phyloP scores from a whole-genome alignment of 352 stramenopile species.

The Pythium grandisporangium region DNA sequence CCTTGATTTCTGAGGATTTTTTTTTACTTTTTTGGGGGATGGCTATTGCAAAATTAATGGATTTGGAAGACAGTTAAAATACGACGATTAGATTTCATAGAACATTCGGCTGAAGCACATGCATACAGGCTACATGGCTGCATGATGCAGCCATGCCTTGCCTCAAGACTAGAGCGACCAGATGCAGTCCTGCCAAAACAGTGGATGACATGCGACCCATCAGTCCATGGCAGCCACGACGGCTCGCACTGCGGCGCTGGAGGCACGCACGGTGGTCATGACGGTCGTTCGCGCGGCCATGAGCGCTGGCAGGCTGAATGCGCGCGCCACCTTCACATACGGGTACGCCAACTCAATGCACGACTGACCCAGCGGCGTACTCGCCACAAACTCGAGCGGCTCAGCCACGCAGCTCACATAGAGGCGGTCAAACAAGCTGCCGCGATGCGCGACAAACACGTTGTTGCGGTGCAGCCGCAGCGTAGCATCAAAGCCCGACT shows the following conservation, averaged over 20 bases:
- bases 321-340: constrained; percentile 57
- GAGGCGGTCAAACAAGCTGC: constrained; percentile 55
- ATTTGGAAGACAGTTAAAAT: no score
- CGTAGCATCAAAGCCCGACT: constrained; percentile 46
- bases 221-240: constrained; percentile 49
- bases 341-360: constrained; percentile 40
- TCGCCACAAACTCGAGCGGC: constrained; percentile 61
- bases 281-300: constrained; percentile 53
- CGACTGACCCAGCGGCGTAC: constrained; percentile 52
- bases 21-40: no score
- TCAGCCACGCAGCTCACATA: constrained; percentile 60
- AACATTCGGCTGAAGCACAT: no score
- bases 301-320: constrained; percentile 65
- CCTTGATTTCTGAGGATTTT: no score
- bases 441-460: constrained; percentile 67
- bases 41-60: no score
- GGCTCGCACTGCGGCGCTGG: constrained; percentile 53
- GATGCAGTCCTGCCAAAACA: no score
- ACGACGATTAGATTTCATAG: no score
- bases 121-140: no score
- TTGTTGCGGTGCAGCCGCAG: constrained; percentile 70
- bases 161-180: no score
- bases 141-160: no score
- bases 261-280: constrained; percentile 62
- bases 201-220: no score